Conservation (phyloP, 129 eudicot species). For the Tagetes erecta region DNA sequence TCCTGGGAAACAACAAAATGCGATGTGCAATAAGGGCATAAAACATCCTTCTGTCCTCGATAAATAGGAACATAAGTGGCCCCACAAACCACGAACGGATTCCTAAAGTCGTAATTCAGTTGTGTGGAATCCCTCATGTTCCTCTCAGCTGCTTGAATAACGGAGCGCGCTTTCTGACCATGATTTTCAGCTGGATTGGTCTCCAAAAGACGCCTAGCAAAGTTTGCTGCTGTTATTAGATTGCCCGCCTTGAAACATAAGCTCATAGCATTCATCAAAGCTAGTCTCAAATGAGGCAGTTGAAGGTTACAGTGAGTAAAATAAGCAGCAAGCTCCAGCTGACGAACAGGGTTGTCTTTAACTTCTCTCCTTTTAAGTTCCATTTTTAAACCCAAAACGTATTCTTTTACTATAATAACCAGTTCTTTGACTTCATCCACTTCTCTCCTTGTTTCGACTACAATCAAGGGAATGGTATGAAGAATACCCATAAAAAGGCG, state of each 20-base stretch:
- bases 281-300: conserved; percentile 64
- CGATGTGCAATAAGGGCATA: conserved; percentile 68
- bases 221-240: conserved; percentile 56
- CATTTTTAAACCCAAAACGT: conserved; percentile 67
- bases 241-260: conserved; percentile 57
- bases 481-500: conserved; percentile 52
- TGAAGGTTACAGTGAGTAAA: conserved; percentile 79
- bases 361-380: conserved; percentile 70
- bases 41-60: conserved; percentile 65
- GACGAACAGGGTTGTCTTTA: conserved; percentile 57
- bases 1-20: conserved; percentile 67
- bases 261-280: conserved; percentile 64
- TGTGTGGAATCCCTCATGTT: conserved; percentile 57
- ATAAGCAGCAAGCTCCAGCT: conserved; percentile 75
- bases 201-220: conserved; percentile 69
- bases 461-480: conserved; percentile 63
- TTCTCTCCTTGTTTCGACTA: conserved; percentile 68
- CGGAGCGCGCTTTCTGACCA: conserved; percentile 55
- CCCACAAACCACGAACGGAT: conserved; percentile 79
- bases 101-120: conserved; percentile 73
- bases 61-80: conserved; percentile 77
- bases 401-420: conserved; percentile 55
- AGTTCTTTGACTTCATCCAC: conserved; percentile 78
- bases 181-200: conserved; percentile 66
- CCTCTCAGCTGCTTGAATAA: conserved; percentile 76